Evolutionary conservation across 176 grass and related monocot species (phyloP), one percentile per base, ranked within the genome.

Genomic region (Oryza coarctata): DNA sequence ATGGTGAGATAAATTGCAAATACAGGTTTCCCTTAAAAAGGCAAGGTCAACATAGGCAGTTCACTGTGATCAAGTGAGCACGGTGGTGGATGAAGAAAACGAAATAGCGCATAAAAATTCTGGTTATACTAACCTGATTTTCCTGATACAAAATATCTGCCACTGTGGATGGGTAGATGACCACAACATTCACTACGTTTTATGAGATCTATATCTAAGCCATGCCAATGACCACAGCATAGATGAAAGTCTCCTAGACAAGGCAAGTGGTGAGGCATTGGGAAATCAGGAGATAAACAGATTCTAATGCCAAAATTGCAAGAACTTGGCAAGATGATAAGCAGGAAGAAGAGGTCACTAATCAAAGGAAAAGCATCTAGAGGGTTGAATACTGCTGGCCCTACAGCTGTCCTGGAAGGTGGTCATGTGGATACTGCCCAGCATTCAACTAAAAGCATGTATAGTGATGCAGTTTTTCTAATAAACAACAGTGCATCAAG

Each of bases 401-500:
- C 14, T 49, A 49, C 34, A 63, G n/a, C 38, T 40, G 49, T 35
- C 28, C 50, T 60, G 17, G 31, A 30, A 75, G 4, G 11, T 5
- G 6, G 9, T 0, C 3, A 12, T 27, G 26, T 4, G 68, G 26
- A 52, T 63, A 3, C n/a, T 72, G n/a, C 9, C 40, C n/a, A 79
- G 58, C 35, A 64, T 64, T 64, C 55, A 65, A 65, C 18, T 33
- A 30, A 49, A 71, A 23, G 27, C 4, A 78, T 65, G 49, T 38
- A 29, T 15, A 71, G 7, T 66, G 73, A 47, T 80, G 44, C 17
- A 41, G 44, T 73, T 23, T 9, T 28, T n/a, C n/a, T n/a, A n/a
- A 78, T 57, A 71, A 64, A 78, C 36, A 80, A 9, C 25, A 84
- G 43, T 43, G 62, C 12, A 58, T 29, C 7, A 45, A 49, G 26